Conservation (phyloP, 1,284 basidiomycete species). For the Ganoderma lingzhi region DNA sequence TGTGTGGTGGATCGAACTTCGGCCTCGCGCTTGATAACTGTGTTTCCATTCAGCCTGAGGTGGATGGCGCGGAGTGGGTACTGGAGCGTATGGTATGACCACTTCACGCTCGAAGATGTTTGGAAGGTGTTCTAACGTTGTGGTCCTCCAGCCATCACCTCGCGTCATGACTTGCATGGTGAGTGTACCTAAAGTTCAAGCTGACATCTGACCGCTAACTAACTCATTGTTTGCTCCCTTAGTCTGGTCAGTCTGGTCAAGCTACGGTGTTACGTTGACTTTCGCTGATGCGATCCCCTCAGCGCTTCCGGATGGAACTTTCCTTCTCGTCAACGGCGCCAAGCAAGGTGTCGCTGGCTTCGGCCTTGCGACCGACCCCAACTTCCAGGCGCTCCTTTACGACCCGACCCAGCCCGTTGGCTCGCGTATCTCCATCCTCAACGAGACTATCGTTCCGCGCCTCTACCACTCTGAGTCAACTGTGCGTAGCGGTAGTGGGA, state of each 20-base stretch:
- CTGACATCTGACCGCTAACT: neutral
- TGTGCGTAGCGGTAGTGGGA: slow-evolving; percentile 28
- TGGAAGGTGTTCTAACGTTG: neutral
- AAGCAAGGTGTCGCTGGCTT: slow-evolving; percentile 77
- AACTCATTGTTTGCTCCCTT: neutral
- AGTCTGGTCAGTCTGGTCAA: slow-evolving; percentile 35
- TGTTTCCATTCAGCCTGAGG: slow-evolving; percentile 71
- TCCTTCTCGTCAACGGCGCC: slow-evolving; percentile 76
- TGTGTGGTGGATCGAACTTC: slow-evolving; percentile 80
- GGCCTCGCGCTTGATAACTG: slow-evolving; percentile 73
- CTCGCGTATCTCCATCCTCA: slow-evolving; percentile 72
- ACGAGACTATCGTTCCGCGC: slow-evolving; percentile 78
- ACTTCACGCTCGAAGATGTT: neutral
- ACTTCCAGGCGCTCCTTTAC: slow-evolving; percentile 71
- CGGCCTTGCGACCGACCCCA: slow-evolving; percentile 71
- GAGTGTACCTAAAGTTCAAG: slow-evolving; percentile 9
- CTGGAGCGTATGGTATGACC: slow-evolving; percentile 73
- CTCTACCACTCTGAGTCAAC: slow-evolving; percentile 83
- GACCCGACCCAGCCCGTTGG: slow-evolving; percentile 66
- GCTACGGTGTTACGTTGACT: neutral
- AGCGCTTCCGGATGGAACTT: slow-evolving; percentile 76
- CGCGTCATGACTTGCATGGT: slow-evolving; percentile 81
- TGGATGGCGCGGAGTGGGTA: slow-evolving; percentile 62
- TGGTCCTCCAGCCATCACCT: slow-evolving; percentile 62
- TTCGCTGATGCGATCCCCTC: neutral